Base-by-base conservation (phyloP, 192 early-diverging fungal species). In the Martensiomyces pterosporus region DNA sequence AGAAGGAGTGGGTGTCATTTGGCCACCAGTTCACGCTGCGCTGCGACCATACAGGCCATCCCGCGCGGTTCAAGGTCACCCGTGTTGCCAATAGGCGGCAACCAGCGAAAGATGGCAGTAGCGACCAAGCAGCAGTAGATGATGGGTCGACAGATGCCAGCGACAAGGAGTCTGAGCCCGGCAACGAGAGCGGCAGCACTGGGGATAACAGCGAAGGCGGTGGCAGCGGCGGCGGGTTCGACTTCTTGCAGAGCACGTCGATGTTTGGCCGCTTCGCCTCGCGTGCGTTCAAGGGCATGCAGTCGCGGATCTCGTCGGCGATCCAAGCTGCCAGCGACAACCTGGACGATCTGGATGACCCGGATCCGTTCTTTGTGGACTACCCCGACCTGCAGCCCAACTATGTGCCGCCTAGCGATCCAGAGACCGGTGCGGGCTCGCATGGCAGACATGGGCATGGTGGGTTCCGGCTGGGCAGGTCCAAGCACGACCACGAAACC, bases 1-100 rank as follows among this genome's bases (percentile, higher is more conserved):
- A 94, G 63, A 99, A 99, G 63, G 96, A 99, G 52, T 99, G 96
- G 96, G 80, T 92, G 18, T 87, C 92, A 14, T 96, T 96, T 80
- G 96, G 96, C 23, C 88, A 91, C 76, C 95, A 99, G 58, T 99
- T 99, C 60, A 76, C 83, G 22, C 87, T 92, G 68, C 84, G 96
- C 12, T 89, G 89, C 48, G 96, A 93, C 1, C 93, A 93, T 57
- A 64, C 89, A n/a, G 83, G 87, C 21, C 84, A 87, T 35, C 84
- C 89, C 24, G 80, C 80, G 46, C 78, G 79, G 41, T 86, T 85
- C 67, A 60, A 44, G n/a, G 71, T 85, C 8, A 34, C 43, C 8
- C 37, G 67, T 0, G 67, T 60, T 9, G 17, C 26, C 16, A 38
- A 21, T n/a, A 27, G 17, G 26, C 43, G 25, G 15, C 27, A 36